Percentiles rank a stretch among this genome's conserved stretches.
Evolutionary conservation across 768 basidiomycete genomes (phyloP).

Genomic region (Russula olivacea): DNA sequence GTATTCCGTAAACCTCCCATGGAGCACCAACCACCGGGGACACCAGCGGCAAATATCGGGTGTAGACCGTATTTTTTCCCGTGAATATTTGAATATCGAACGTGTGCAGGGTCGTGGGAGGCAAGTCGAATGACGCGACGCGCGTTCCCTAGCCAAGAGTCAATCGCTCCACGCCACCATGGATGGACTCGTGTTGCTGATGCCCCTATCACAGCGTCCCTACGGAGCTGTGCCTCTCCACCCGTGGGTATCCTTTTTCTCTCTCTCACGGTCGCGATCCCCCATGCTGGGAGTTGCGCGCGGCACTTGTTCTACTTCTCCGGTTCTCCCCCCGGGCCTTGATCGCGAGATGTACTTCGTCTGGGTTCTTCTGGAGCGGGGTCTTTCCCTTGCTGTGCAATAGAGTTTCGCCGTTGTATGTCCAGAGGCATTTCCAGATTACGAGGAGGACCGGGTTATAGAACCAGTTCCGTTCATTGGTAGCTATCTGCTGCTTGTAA

Average conservation of each 20-base stretch:
- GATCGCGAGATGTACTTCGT: constrained; percentile 7
- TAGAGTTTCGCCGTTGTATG: constrained; percentile 6
- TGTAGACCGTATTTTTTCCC: constrained; percentile 13
- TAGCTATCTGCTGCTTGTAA: not conserved
- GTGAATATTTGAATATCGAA: constrained; percentile 11
- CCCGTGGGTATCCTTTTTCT: constrained; percentile 9
- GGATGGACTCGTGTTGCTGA: constrained; percentile 19
- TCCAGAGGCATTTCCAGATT: constrained; percentile 1
- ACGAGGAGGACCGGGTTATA: not conserved
- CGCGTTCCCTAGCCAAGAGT: constrained; percentile 3
- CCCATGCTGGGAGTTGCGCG: not conserved
- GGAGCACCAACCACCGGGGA: constrained; percentile 3
- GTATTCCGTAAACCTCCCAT: constrained; percentile 12
- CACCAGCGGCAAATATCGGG: constrained; percentile 4
- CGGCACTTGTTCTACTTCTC: not conserved
- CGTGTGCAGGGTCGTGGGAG: constrained; percentile 20
- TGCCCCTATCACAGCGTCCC: constrained; percentile 21
- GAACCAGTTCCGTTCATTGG: not conserved
- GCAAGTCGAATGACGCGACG: constrained; percentile 20
- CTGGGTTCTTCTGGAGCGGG: constrained; percentile 3
- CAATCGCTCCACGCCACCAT: constrained; percentile 23
- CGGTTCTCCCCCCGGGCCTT: not conserved
- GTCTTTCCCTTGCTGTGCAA: not conserved
- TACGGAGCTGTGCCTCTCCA: constrained; percentile 10
- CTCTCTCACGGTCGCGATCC: constrained; percentile 2